Percentiles rank a stretch among this genome's conserved stretches.
These are phyloP conservation scores for Clarkia xantiana DNA, from an alignment of 345 rosid species.

Conservation along the genomic window DNA sequence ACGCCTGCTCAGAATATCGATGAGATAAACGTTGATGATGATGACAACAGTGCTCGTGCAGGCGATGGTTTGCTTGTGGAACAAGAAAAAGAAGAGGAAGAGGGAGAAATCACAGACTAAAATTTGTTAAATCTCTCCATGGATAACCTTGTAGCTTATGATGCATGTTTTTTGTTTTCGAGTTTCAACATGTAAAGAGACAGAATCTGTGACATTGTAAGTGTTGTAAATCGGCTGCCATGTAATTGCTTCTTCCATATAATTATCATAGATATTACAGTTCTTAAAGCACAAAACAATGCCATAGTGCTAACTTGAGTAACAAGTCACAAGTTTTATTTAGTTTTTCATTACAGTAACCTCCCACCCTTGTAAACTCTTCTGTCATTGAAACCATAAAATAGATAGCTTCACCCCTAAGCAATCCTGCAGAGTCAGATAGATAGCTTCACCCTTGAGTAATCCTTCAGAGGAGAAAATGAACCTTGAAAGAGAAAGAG, in stretches of 20 bases:
- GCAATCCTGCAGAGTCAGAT: too few species aligned
- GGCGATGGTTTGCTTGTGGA: not conserved
- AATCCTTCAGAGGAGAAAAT: not conserved
- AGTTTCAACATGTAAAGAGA: not conserved
- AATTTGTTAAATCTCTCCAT: not conserved
- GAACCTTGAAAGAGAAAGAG: not conserved
- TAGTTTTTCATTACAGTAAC: too few species aligned
- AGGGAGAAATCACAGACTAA: slow-evolving; percentile 50
- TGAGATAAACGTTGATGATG: slow-evolving; percentile 2
- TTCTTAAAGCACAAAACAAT: too few species aligned
- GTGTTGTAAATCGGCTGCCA: too few species aligned
- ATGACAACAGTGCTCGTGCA: not conserved
- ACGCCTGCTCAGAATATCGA: slow-evolving; percentile 3
- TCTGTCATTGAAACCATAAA: too few species aligned
- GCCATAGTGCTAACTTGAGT: too few species aligned
- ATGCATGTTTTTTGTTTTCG: not conserved
- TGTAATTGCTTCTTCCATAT: not conserved
- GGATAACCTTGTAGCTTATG: not conserved
- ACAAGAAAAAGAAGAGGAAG: slow-evolving; percentile 18
- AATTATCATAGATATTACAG: too few species aligned
- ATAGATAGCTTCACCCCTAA: too few species aligned
- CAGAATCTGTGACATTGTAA: too few species aligned
- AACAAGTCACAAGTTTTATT: too few species aligned
- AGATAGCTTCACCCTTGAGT: too few species aligned
- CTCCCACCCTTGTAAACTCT: too few species aligned